Percentiles rank a stretch among this genome's conserved stretches.
Conservation (phyloP, 208 protist species). For the Trypanosoma cruzi region DNA sequence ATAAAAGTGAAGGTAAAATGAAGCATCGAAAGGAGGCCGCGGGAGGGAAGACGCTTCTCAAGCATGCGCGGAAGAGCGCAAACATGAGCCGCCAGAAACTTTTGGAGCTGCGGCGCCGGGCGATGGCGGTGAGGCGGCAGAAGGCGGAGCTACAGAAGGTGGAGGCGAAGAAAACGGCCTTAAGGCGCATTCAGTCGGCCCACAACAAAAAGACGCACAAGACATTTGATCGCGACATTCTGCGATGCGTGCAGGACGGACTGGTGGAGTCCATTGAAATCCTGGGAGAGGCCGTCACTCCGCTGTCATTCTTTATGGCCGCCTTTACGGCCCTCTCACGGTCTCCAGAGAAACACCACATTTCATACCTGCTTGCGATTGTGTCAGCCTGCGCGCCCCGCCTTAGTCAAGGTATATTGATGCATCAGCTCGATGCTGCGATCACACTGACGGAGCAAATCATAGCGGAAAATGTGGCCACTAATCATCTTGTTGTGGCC, state of each 20-base stretch:
- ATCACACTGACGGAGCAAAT: conserved; percentile 69
- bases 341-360: conserved; percentile 68
- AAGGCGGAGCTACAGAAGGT: conserved; percentile 36
- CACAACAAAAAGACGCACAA: conserved; percentile 82
- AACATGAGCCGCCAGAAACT: conserved; percentile 86
- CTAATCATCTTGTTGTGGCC: conserved; percentile 57
- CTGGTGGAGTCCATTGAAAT: conserved; percentile 62
- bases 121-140: conserved; percentile 56
- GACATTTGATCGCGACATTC: conserved; percentile 58
- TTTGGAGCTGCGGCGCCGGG: conserved; percentile 57
- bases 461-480: conserved; percentile 65
- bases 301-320: conserved; percentile 83
- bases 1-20: background rate
- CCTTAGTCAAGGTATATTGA: conserved; percentile 70
- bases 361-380: conserved; percentile 84
- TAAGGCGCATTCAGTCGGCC: conserved; percentile 47
- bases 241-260: conserved; percentile 77
- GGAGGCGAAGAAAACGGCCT: conserved; percentile 36
- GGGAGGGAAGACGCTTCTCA: conserved; percentile 6
- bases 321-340: conserved; percentile 66
- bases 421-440: conserved; percentile 45
- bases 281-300: conserved; percentile 64
- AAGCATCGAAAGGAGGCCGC: background rate
- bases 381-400: conserved; percentile 69
- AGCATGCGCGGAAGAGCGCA: conserved; percentile 35